Conservation (phyloP, 768 basidiomycete species). For the Dacryopinax primogenitus region DNA sequence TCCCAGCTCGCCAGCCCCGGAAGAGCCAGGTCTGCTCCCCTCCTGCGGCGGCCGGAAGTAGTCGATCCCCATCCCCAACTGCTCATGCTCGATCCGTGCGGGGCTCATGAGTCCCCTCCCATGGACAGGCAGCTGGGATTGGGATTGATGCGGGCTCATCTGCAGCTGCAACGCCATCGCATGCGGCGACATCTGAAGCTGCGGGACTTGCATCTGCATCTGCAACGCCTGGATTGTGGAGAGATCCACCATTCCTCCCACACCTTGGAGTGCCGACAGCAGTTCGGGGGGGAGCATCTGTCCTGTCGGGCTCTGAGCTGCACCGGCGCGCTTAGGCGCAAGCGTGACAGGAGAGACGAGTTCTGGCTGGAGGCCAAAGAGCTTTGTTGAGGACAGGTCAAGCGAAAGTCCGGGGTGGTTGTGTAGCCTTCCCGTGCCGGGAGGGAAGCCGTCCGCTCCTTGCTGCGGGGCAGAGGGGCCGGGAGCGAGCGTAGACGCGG, state of each 20-base stretch:
- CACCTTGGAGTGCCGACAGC: neutral
- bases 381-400: neutral
- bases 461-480: neutral
- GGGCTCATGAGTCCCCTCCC: neutral
- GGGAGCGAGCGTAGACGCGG: neutral
- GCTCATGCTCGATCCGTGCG: neutral
- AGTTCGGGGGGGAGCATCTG: neutral
- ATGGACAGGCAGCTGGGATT: neutral
- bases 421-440: neutral
- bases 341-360: neutral
- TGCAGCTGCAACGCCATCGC: neutral
- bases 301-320: neutral
- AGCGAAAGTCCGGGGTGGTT: constrained; percentile 3
- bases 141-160: neutral
- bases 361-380: neutral
- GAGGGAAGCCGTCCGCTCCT: neutral
- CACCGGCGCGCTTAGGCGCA: neutral
- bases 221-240: neutral
- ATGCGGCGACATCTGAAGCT: neutral
- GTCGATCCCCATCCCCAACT: neutral
- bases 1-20: neutral
- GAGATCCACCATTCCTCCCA: neutral
- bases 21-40: neutral
- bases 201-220: neutral
- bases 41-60: neutral